phyloP scores from a whole-genome alignment of 352 stramenopile genomes.

The Pythium volutum region DNA sequence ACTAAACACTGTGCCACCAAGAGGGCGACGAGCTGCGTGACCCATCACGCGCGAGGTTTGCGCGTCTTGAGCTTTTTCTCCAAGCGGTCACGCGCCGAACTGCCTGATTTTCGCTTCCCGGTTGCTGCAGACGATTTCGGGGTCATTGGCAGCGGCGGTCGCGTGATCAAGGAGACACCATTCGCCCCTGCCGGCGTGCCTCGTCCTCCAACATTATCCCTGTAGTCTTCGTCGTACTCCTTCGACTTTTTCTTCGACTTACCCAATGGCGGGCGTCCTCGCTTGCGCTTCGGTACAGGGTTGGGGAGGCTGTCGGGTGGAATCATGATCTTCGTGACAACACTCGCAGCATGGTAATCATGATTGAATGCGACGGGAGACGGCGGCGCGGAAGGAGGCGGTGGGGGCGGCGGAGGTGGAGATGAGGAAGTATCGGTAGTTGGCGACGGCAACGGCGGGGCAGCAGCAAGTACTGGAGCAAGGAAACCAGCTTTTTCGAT shows the following conservation, averaged over 20 bases:
- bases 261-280: neutral
- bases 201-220: neutral
- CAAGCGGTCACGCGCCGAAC: slow-evolving; percentile 62
- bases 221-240: slow-evolving; percentile 17
- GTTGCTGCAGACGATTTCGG: slow-evolving; percentile 26
- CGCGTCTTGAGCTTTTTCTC: slow-evolving; percentile 83
- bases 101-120: slow-evolving; percentile 50
- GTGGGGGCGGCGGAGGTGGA: slow-evolving; percentile 18
- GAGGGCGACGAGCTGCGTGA: neutral
- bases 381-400: slow-evolving; percentile 16
- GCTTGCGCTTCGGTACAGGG: slow-evolving; percentile 14
- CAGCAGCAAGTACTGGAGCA: slow-evolving; percentile 8
- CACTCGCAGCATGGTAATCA: neutral
- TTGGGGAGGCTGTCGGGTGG: neutral
- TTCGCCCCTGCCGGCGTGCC: slow-evolving; percentile 6
- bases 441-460: slow-evolving; percentile 13
- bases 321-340: neutral
- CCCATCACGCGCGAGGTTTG: slow-evolving; percentile 30
- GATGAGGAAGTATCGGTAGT: neutral
- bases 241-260: slow-evolving; percentile 22
- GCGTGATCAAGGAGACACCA: slow-evolving; percentile 30
- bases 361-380: slow-evolving; percentile 9
- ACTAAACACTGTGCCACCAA: neutral
- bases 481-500: slow-evolving; percentile 10
- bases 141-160: slow-evolving; percentile 41